phyloP scores from a whole-genome alignment of 805 yeast species.

The Nakazawaea holstii region DNA sequence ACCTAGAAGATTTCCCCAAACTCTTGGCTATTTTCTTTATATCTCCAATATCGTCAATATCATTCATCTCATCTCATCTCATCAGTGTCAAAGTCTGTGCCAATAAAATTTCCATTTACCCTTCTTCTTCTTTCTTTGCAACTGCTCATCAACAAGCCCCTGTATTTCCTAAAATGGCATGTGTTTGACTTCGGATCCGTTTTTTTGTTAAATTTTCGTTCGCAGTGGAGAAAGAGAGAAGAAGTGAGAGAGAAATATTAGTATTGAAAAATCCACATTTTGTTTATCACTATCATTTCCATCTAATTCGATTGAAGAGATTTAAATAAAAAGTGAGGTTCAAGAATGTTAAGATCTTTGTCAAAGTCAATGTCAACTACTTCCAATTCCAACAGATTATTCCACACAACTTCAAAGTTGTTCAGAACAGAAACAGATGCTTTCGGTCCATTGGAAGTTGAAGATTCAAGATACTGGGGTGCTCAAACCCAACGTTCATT shows the following conservation, averaged over 20 bases:
- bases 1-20: conserved; percentile 44
- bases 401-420: conserved; percentile 18
- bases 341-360: conserved; percentile 4
- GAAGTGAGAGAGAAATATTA: no score
- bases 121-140: neutral
- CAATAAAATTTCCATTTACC: neutral
- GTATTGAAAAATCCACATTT: no score
- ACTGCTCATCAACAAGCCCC: neutral
- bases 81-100: neutral
- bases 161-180: neutral
- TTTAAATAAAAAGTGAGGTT: no score
- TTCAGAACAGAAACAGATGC: conserved; percentile 88
- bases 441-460: conserved; percentile 93
- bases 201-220: no score
- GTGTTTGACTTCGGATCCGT: no score
- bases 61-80: neutral
- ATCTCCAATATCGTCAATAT: neutral
- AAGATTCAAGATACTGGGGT: conserved; percentile 87
- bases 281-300: no score
- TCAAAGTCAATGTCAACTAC: conserved; percentile 7
- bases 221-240: no score
- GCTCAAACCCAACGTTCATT: conserved; percentile 96
- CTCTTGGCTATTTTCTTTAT: conserved; percentile 22
- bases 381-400: conserved; percentile 4
- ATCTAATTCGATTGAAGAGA: no score